Conservation (phyloP, 139 green algal species). For the Desmodesmus armatus region DNA sequence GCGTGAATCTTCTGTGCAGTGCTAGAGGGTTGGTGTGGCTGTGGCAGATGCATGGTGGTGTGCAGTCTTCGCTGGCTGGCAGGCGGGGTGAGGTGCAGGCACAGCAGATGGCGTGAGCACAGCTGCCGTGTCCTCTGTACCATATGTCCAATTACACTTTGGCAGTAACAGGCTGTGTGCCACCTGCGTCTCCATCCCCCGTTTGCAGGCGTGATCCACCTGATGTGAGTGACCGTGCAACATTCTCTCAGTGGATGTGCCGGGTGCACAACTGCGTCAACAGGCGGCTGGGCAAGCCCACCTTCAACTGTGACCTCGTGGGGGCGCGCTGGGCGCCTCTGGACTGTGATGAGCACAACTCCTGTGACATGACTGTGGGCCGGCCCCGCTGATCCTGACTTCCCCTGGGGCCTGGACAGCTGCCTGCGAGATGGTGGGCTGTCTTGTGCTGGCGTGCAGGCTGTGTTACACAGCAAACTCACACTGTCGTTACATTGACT, state of each 20-base stretch:
- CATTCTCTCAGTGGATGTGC: constrained; percentile 89
- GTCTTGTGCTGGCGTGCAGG: not conserved
- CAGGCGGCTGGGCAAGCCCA: constrained; percentile 79
- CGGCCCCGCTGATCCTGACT: not conserved
- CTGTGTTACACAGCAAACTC: not conserved
- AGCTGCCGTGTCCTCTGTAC: too few species aligned
- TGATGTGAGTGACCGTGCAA: constrained; percentile 51
- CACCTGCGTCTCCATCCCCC: too few species aligned
- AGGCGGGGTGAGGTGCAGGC: too few species aligned
- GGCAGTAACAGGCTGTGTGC: too few species aligned
- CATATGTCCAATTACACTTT: too few species aligned
- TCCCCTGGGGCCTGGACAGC: too few species aligned
- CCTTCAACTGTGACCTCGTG: constrained; percentile 88
- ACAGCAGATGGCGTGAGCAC: too few species aligned
- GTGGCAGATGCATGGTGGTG: not conserved
- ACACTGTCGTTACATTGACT: not conserved
- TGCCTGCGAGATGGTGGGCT: not conserved
- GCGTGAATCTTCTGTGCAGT: too few species aligned
- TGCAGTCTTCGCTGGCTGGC: too few species aligned
- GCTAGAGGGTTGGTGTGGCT: not conserved
- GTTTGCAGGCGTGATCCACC: constrained; percentile 64
- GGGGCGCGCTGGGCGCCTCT: constrained; percentile 76
- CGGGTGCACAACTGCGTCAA: constrained; percentile 91
- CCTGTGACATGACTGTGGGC: constrained; percentile 45
- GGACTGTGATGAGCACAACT: constrained; percentile 70